phyloP scores from a whole-genome alignment of 169 alveolate genomes.

The Sarcocystis neurona region DNA sequence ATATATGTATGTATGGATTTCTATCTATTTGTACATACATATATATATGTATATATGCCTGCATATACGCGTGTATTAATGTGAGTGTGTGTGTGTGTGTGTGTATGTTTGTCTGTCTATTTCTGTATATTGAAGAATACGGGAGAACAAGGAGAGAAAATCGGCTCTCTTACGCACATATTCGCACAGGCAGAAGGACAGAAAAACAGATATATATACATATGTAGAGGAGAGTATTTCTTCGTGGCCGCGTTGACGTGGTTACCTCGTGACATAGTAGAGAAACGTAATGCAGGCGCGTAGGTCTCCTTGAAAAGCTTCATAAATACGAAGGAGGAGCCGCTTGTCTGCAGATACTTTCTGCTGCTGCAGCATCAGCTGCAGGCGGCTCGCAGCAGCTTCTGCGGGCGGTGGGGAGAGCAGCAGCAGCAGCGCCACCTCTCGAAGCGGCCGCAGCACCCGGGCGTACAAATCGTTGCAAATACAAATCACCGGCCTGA shows the following conservation, averaged over 20 bases:
- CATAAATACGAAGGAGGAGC: conserved; percentile 70
- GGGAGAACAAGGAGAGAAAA: no score
- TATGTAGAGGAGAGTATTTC: not conserved
- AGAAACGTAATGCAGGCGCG: conserved; percentile 67
- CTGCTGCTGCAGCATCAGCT: conserved; percentile 71
- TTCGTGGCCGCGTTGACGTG: not conserved
- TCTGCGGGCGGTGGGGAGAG: conserved; percentile 72
- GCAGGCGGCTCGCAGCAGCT: conserved; percentile 67
- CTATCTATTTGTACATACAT: no score
- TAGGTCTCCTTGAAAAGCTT: conserved; percentile 72
- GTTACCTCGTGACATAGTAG: conserved; percentile 56
- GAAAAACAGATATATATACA: not conserved
- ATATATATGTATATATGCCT: no score
- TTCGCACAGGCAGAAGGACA: not conserved
- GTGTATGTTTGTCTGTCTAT: no score
- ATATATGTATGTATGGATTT: not conserved
- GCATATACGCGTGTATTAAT: no score
- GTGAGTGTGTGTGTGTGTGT: no score
- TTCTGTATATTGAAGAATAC: no score
- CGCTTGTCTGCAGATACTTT: conserved; percentile 65
- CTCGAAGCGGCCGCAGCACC: conserved; percentile 76
- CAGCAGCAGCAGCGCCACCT: conserved; percentile 72
- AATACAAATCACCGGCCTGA: conserved; percentile 95
- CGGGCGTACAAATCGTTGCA: conserved; percentile 90
- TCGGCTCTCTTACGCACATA: no score